Evolutionary conservation across 768 basidiomycete genomes (phyloP).

Genomic region (Crassisporium funariophilum): DNA sequence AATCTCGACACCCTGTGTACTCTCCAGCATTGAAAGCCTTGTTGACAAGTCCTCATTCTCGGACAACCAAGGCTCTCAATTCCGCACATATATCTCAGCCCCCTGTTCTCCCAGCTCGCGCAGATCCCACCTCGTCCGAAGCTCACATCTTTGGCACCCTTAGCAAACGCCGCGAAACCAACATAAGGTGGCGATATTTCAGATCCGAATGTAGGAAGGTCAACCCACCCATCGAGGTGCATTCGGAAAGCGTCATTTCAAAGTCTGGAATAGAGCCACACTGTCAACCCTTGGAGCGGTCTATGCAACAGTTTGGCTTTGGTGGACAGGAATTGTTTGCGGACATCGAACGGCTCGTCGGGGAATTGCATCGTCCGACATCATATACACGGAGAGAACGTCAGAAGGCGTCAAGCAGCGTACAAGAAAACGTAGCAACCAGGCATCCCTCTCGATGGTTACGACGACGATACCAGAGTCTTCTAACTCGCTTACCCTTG

Average conservation of each 20-base stretch:
- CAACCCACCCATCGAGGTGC: constrained; percentile 56
- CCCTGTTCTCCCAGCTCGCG: constrained; percentile 57
- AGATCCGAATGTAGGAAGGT: constrained; percentile 54
- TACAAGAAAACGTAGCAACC: not conserved
- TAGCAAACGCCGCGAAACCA: constrained; percentile 74
- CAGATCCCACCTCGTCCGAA: constrained; percentile 58
- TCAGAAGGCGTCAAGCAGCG: constrained; percentile 2
- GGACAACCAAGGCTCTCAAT: constrained; percentile 46
- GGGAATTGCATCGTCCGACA: constrained; percentile 27
- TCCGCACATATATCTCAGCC: constrained; percentile 46
- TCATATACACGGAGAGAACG: constrained; percentile 39
- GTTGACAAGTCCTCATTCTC: constrained; percentile 53
- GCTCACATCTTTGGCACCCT: constrained; percentile 62
- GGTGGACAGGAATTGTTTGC: constrained; percentile 45
- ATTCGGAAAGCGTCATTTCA: constrained; percentile 17
- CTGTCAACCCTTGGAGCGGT: constrained; percentile 15
- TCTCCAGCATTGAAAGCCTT: constrained; percentile 64
- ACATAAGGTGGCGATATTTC: constrained; percentile 72
- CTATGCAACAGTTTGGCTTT: constrained; percentile 32
- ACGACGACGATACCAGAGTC: constrained; percentile 55
- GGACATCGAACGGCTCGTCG: constrained; percentile 48
- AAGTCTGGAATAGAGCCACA: constrained; percentile 19
- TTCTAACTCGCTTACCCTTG: constrained; percentile 64
- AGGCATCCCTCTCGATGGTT: constrained; percentile 49
- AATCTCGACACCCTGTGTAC: constrained; percentile 65